phyloP scores from a whole-genome alignment of 345 rosid species.

The Atalantia buxifolia region DNA sequence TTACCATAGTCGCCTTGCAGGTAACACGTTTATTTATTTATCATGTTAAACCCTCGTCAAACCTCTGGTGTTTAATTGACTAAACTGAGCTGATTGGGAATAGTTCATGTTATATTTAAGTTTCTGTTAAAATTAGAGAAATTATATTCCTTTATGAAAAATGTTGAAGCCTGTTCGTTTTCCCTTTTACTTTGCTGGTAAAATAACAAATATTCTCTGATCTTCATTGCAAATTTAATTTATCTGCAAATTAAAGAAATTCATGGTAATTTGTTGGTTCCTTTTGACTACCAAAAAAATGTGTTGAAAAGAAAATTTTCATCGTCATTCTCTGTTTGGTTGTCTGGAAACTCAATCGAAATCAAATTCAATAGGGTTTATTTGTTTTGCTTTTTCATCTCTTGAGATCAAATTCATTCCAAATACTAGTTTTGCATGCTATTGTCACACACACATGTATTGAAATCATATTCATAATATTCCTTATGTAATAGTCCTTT shows the following conservation, averaged over 20 bases:
- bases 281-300: background rate
- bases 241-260: background rate
- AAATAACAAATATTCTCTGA: background rate
- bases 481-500: too few species aligned
- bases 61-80: background rate
- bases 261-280: background rate
- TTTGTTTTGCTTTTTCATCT: background rate
- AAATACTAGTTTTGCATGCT: background rate
- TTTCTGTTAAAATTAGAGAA: background rate
- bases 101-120: background rate
- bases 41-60: conserved; percentile 2
- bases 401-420: background rate
- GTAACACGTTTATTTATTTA: conserved; percentile 21
- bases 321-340: background rate
- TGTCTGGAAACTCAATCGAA: background rate
- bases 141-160: background rate
- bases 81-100: background rate
- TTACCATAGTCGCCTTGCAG: conserved; percentile 78
- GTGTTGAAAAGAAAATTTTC: background rate
- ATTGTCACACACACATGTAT: too few species aligned
- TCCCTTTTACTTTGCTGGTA: background rate
- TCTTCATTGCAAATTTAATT: background rate
- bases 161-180: background rate
- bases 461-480: too few species aligned
- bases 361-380: too few species aligned